Conservation (phyloP, 139 green algal species). For the Haematococcus sp. region DNA sequence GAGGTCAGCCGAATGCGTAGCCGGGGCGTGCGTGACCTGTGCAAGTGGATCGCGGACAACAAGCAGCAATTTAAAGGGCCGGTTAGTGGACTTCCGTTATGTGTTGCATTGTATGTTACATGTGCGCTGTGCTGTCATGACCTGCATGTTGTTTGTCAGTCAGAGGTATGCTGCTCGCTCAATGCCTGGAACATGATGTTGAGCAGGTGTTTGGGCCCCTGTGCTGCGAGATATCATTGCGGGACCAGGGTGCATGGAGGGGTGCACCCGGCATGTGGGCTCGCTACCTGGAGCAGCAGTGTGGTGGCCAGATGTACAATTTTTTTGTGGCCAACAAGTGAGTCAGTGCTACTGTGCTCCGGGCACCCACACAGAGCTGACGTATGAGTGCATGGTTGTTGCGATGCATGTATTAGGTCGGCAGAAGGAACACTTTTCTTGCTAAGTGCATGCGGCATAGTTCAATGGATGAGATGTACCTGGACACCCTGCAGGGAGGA, state of each 20-base stretch:
- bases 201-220: conserved; percentile 27
- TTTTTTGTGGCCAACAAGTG: not conserved
- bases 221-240: conserved; percentile 18
- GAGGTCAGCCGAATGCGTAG: not conserved
- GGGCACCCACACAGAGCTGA: not conserved
- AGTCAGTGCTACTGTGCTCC: not conserved
- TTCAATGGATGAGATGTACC: not conserved
- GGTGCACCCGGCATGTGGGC: not conserved
- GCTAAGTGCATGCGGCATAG: not conserved
- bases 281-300: conserved; percentile 12
- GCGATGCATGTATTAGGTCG: no score
- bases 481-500: not conserved
- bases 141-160: no score
- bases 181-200: not conserved
- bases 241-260: no score
- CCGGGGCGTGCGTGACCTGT: not conserved
- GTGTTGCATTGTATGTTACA: no score
- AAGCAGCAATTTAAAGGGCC: not conserved
- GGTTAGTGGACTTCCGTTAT: not conserved
- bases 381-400: no score
- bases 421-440: not conserved
- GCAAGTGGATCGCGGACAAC: conserved; percentile 7
- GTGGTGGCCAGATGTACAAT: not conserved
- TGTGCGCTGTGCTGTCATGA: no score
- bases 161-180: not conserved